Percentiles rank a stretch among this genome's conserved stretches.
phyloP scores from a whole-genome alignment of 345 rosid species.

The Pugionium dolabratum region DNA sequence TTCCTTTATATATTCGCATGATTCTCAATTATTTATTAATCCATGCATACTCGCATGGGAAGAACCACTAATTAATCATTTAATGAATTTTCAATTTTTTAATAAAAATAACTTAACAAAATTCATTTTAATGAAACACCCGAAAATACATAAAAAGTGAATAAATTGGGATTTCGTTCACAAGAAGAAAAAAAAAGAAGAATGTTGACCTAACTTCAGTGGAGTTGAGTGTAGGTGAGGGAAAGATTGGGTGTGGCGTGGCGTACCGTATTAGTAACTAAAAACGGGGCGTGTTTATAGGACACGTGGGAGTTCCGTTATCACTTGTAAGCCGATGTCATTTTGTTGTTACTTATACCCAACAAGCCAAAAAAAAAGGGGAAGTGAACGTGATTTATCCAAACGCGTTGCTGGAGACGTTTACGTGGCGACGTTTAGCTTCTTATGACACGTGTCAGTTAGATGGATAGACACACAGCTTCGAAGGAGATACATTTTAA shows the following conservation, averaged over 20 bases:
- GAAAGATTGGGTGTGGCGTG: constrained; percentile 34
- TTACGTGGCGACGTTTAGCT: constrained; percentile 35
- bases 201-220: constrained; percentile 32
- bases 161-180: background rate
- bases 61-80: too few relatives aligned
- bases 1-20: constrained; percentile 12
- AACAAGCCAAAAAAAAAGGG: constrained; percentile 31
- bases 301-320: constrained; percentile 39
- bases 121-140: too few relatives aligned
- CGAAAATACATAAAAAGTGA: too few relatives aligned
- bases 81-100: too few relatives aligned
- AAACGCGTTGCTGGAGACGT: constrained; percentile 37
- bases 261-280: constrained; percentile 41
- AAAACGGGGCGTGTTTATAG: constrained; percentile 21
- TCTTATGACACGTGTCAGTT: constrained; percentile 28
- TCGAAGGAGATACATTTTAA: constrained; percentile 7
- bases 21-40: constrained; percentile 6
- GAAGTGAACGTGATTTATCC: constrained; percentile 3
- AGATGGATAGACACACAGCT: background rate
- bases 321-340: constrained; percentile 36
- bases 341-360: constrained; percentile 27
- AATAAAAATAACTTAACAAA: too few relatives aligned
- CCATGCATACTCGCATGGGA: background rate
- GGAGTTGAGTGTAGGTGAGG: constrained; percentile 43
- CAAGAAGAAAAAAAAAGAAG: background rate